phyloP scores from a whole-genome alignment of 371 early-diverging fungal genomes.

The Rhizopus stolonifer region DNA sequence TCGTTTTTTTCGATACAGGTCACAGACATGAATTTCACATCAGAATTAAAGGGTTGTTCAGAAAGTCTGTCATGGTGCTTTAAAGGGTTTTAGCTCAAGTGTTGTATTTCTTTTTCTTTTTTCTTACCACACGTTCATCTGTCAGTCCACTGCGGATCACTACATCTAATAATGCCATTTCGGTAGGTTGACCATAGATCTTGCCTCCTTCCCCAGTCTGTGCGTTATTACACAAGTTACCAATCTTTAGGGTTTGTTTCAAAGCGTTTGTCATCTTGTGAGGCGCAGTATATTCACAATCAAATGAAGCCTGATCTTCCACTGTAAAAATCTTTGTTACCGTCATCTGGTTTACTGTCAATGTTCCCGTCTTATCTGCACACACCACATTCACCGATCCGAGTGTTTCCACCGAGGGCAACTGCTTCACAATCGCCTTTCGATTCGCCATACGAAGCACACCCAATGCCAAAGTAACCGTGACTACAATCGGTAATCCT shows the following conservation, averaged over 20 bases:
- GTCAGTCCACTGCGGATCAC: slow-evolving; percentile 41
- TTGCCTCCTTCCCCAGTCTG: slow-evolving; percentile 64
- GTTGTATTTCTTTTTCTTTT: neutral
- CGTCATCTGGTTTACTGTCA: slow-evolving; percentile 87
- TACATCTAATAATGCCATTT: slow-evolving; percentile 81
- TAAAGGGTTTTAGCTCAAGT: neutral
- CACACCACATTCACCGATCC: slow-evolving; percentile 87
- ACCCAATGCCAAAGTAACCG: slow-evolving; percentile 87
- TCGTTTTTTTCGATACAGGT: slow-evolving; percentile 46
- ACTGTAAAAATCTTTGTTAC: slow-evolving; percentile 72
- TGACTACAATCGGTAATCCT: slow-evolving; percentile 91
- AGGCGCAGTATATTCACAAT: slow-evolving; percentile 56
- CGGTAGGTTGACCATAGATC: slow-evolving; percentile 81
- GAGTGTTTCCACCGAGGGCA: slow-evolving; percentile 90
- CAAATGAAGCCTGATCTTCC: slow-evolving; percentile 60
- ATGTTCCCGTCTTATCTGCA: slow-evolving; percentile 92
- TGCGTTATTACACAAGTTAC: slow-evolving; percentile 79
- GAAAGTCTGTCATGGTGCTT: slow-evolving; percentile 61
- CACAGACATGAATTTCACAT: slow-evolving; percentile 90
- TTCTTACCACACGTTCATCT: slow-evolving; percentile 66
- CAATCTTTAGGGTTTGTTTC: slow-evolving; percentile 56
- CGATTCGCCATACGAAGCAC: slow-evolving; percentile 89
- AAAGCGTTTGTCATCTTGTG: slow-evolving; percentile 41
- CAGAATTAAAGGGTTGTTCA: slow-evolving; percentile 89
- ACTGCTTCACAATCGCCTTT: slow-evolving; percentile 86